Base-by-base conservation (phyloP, 257 asterid species). In the Plectranthus barbatus region DNA sequence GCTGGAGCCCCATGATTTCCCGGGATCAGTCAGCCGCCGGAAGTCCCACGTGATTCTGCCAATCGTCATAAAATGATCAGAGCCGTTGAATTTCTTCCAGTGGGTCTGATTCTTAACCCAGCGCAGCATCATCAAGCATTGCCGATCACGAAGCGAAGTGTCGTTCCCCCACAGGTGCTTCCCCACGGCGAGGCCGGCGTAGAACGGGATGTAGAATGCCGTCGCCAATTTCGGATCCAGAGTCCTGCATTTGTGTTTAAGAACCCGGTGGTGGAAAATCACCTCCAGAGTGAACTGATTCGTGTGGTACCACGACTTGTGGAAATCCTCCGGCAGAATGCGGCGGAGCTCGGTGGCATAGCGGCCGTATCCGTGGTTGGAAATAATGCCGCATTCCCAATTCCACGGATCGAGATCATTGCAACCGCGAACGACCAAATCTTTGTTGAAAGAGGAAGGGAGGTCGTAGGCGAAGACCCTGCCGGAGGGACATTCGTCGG, bases 21-120 rank as follows among this genome's bases (percentile, higher is more conserved):
- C 79, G 1, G 67, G 72, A 19, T 79, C 79, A 20, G 71, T 69
- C 10, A 64, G 62, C 15, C 83, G 70, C 3, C 92, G 80, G 57
- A 85, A 85, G 66, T 82, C 93, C 85, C 87, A 79, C 0, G 93
- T 78, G 63, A 80, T 57, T 39, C 93, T 36, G 3, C 85, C 83
- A 1, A 78, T 60, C 31, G 82, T 55, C 4, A 64, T 82, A 63
- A 80, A 78, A 48, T 85, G 90, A 71, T 85, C 82, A 0, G 73
- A 76, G 13, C 82, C 88, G 59, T 78, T 78, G 67, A 55, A 60
- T 62, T 26, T 51, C 9, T 39, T 69, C 75, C 83, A 85, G 33
- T 58, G 31, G 1, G 45, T 44, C 7, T 72, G 83, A 0, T 40
- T 24, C 44, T 52, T 49, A 6, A 85, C 51, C 93, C 93, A 85